phyloP scores from a whole-genome alignment of 192 early-diverging fungal genomes.

The Coemansia sp. region DNA sequence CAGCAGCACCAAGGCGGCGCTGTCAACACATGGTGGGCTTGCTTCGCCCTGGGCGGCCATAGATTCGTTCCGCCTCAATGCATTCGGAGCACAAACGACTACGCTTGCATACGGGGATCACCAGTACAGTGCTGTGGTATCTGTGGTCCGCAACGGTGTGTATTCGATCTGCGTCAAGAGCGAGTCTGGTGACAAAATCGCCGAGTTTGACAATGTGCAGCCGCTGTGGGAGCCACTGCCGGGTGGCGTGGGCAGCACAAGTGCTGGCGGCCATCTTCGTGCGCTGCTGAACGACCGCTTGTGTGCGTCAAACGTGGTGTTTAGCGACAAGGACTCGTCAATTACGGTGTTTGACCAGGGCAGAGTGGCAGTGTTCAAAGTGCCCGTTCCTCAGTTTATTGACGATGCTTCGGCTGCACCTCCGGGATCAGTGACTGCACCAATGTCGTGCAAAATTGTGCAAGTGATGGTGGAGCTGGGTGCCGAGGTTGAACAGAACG shows the following conservation, averaged over 20 bases:
- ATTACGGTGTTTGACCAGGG: slow-evolving; percentile 67
- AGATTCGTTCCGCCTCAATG: slow-evolving; percentile 56
- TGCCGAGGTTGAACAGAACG: slow-evolving; percentile 76
- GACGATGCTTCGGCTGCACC: slow-evolving; percentile 40
- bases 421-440: slow-evolving; percentile 75
- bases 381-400: slow-evolving; percentile 62
- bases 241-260: slow-evolving; percentile 34
- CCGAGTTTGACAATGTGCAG: slow-evolving; percentile 11
- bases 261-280: slow-evolving; percentile 56
- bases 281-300: slow-evolving; percentile 62
- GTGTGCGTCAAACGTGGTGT: slow-evolving; percentile 64
- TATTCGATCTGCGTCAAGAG: slow-evolving; percentile 20
- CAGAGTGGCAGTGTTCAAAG: slow-evolving; percentile 36
- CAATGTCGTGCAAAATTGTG: slow-evolving; percentile 98
- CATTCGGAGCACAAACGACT: slow-evolving; percentile 26
- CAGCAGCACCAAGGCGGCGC: slow-evolving; percentile 15
- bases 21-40: slow-evolving; percentile 1
- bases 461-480: slow-evolving; percentile 76
- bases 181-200: slow-evolving; percentile 4
- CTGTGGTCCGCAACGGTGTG: slow-evolving; percentile 12
- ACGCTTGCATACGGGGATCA: slow-evolving; percentile 22
- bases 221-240: slow-evolving; percentile 24
- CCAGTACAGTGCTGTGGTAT: slow-evolving; percentile 23
- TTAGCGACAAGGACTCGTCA: slow-evolving; percentile 55
- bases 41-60: slow-evolving; percentile 44